Evolutionary conservation across 2,329 filamentous ascomycete species (phyloP), one percentile per base, ranked within the genome.

Genomic region (Berkeleyomyces rouxiae): DNA sequence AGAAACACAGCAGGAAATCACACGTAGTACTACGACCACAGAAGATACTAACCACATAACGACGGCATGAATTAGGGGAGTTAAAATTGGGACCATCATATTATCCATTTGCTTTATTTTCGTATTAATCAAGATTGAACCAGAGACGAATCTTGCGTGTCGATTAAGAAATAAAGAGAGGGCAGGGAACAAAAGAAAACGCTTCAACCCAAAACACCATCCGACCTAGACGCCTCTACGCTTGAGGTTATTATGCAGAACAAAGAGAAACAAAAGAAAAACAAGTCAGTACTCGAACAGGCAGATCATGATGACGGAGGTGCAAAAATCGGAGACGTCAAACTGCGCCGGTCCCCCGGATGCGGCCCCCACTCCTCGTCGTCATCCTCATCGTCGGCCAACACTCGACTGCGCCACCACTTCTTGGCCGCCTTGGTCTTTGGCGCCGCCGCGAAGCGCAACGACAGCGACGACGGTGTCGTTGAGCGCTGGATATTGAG

Each of bases 381-480:
- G 37, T 59, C 59, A 6, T 62, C 63, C 7, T 59, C 53, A 13
- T 59, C 59, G 2, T 49, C 59, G 13, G 39, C 33, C 31, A 39
- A 33, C 42, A 46, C 58, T 3, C 36, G 23, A 39, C 59, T 59
- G 31, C 33, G 53, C 10, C 43, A 37, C 31, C 63, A 33, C 31
- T 44, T 49, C 62, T 43, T 64, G 3, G 40, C 40, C 13, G 33
- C 16, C 47, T 58, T 61, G 31, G 63, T 37, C 23, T 61, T 59
- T 9, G 63, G 59, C 33, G 63, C 55, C 55, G 61, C 62, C 5
- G 63, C 63, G 23, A 64, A 64, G 3, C 63, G 59, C 44, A 64
- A 55, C 3, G 63, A 64, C 10, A 64, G 53, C 9, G 63, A 64
- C 10, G 57, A 59, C 13, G 63, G 63, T 10, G 63, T 64, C 9